These are phyloP conservation scores for Penicillium cataractarum DNA, from an alignment of 495 filamentous ascomycete genomes.

Conservation along the genomic window DNA sequence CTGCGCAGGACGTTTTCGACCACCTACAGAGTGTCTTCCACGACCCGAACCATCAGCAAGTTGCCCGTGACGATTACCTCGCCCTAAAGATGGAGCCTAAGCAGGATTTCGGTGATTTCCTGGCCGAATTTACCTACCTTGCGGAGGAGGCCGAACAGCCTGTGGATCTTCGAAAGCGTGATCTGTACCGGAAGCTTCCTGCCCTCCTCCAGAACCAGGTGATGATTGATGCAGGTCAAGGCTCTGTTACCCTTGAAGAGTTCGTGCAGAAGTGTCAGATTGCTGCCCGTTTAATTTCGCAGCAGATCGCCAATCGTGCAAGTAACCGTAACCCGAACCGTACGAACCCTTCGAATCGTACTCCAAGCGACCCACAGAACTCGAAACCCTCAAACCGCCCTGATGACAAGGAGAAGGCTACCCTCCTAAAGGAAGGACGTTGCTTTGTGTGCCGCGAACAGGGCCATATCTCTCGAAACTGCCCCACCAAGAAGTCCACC, in stretches of 20 bases:
- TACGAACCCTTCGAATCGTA: background rate
- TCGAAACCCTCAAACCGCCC: background rate
- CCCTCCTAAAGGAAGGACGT: background rate
- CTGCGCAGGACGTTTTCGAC: background rate
- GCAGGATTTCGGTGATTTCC: slow-evolving; percentile 1
- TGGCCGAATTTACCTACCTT: background rate
- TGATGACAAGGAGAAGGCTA: background rate
- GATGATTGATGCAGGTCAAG: background rate
- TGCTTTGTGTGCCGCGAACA: background rate
- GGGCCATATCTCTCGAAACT: background rate
- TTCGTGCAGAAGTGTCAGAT: background rate
- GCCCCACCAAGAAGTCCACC: background rate
- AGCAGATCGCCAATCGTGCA: background rate
- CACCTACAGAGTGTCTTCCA: background rate
- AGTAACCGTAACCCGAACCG: no score
- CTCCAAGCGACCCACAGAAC: no score
- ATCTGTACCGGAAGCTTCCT: background rate
- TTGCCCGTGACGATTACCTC: background rate
- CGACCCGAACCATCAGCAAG: background rate
- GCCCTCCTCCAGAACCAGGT: background rate
- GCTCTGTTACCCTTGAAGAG: background rate
- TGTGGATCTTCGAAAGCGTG: background rate
- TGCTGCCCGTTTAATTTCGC: background rate
- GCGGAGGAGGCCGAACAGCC: background rate
- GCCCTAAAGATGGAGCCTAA: background rate